Percentiles rank a stretch among this genome's conserved stretches.
These are phyloP conservation scores for Aspergillus phoenicis DNA, from an alignment of 2,329 filamentous ascomycete species.

Conservation along the genomic window DNA sequence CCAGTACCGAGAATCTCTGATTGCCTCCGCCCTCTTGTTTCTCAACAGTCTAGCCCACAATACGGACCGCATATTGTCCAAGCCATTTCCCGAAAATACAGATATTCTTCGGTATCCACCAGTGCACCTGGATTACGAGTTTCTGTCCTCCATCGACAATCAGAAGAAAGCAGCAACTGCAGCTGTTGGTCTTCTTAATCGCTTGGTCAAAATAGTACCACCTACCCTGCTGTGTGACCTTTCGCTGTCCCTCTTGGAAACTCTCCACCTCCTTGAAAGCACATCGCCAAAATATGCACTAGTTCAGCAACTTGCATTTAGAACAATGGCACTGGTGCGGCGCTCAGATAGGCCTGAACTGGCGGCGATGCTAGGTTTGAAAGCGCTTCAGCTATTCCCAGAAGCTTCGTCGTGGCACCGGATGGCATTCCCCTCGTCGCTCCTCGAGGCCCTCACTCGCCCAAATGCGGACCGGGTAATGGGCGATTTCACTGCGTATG, in stretches of 20 bases:
- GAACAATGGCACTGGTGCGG: not conserved
- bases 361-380: not conserved
- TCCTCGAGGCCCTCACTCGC: not conserved
- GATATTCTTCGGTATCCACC: not conserved
- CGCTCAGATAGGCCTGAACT: not conserved
- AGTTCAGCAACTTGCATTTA: not conserved
- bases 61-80: not conserved
- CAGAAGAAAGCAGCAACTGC: not conserved
- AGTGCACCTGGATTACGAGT: slow-evolving; percentile 9
- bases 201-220: not conserved
- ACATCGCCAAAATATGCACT: not conserved
- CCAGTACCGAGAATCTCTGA: not conserved
- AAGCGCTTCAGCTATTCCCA: not conserved
- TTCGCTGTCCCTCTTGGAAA: not conserved
- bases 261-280: not conserved
- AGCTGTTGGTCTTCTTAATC: not conserved
- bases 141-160: not conserved
- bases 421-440: not conserved
- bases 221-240: not conserved
- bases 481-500: not conserved
- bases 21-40: not conserved
- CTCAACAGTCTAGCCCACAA: not conserved
- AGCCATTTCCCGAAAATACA: not conserved
- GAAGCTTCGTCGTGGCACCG: not conserved
- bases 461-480: not conserved